phyloP scores from a whole-genome alignment of 2,329 filamentous ascomycete species.

The Talaromyces sp. region DNA sequence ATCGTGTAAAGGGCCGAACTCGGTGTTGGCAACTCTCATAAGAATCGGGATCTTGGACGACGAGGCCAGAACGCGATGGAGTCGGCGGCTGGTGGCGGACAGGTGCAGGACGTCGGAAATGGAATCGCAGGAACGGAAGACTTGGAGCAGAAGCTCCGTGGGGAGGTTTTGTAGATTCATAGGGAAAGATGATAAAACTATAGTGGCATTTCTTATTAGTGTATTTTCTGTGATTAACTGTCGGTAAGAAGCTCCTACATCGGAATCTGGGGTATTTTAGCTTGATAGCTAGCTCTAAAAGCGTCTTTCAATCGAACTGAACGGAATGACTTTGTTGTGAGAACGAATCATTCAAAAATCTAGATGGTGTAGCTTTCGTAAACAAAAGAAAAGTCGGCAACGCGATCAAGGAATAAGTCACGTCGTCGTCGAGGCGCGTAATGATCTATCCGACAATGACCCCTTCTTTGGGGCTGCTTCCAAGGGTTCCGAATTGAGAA shows the following conservation, averaged over 20 bases:
- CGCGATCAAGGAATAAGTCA: neutral
- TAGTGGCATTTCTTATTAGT: neutral
- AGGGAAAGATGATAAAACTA: neutral
- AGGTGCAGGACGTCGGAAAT: conserved; percentile 51
- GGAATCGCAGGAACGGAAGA: conserved; percentile 50
- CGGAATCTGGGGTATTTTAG: neutral
- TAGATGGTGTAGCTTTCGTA: neutral
- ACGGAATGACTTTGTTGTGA: neutral
- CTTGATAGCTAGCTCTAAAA: neutral
- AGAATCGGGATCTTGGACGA: conserved; percentile 53
- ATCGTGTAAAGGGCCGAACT: conserved; percentile 55
- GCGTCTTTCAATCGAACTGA: neutral
- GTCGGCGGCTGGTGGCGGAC: conserved; percentile 50
- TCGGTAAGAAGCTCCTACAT: neutral
- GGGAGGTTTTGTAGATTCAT: conserved; percentile 54
- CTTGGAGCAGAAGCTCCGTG: conserved; percentile 54
- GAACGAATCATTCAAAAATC: neutral
- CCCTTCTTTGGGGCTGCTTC: conserved; percentile 29
- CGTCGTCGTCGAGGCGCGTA: conserved; percentile 14
- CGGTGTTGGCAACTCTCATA: conserved; percentile 46
- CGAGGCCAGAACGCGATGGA: conserved; percentile 47
- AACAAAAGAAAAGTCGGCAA: neutral
- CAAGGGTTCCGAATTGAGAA: conserved; percentile 6
- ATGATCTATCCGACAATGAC: conserved; percentile 21
- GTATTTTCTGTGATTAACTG: neutral